Evolutionary conservation across 345 rosid genomes (phyloP).

Genomic region (Rhizophora mangle): DNA sequence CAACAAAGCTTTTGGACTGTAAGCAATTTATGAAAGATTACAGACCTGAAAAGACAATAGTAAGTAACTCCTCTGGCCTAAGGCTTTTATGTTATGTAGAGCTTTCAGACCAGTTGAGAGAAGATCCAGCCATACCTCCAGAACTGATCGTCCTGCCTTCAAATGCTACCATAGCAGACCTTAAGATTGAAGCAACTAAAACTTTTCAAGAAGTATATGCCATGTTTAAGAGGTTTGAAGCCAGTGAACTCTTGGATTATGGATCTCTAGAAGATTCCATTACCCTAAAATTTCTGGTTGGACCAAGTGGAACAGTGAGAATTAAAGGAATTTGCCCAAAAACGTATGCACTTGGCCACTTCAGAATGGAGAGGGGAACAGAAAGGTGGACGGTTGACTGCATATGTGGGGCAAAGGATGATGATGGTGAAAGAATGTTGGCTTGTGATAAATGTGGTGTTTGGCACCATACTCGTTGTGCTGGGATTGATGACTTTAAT

Average conservation of each 20-base stretch:
- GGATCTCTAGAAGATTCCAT: conserved; percentile 45
- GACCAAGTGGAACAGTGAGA: conserved; percentile 36
- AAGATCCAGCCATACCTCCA: conserved; percentile 48
- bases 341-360: conserved; percentile 46
- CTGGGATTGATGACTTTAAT: conserved; percentile 51
- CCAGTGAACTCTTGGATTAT: conserved; percentile 44
- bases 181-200: conserved; percentile 48
- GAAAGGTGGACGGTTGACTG: conserved; percentile 72
- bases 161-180: conserved; percentile 54
- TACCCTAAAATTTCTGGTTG: conserved; percentile 48
- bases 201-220: conserved; percentile 66
- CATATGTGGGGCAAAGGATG: conserved; percentile 62
- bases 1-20: conserved; percentile 65
- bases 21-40: conserved; percentile 68
- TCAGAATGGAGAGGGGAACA: conserved; percentile 60
- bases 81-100: conserved; percentile 48
- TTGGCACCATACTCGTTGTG: conserved; percentile 78
- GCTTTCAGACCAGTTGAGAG: conserved; percentile 45
- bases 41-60: conserved; percentile 11
- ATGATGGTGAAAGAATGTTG: conserved; percentile 71
- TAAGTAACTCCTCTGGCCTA: conserved; percentile 28
- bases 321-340: conserved; percentile 49
- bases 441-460: conserved; percentile 65
- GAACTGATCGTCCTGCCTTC: conserved; percentile 51
- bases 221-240: conserved; percentile 58